Evolutionary conservation across 257 asterid genomes (phyloP).

Genomic region (Prunella vulgaris): DNA sequence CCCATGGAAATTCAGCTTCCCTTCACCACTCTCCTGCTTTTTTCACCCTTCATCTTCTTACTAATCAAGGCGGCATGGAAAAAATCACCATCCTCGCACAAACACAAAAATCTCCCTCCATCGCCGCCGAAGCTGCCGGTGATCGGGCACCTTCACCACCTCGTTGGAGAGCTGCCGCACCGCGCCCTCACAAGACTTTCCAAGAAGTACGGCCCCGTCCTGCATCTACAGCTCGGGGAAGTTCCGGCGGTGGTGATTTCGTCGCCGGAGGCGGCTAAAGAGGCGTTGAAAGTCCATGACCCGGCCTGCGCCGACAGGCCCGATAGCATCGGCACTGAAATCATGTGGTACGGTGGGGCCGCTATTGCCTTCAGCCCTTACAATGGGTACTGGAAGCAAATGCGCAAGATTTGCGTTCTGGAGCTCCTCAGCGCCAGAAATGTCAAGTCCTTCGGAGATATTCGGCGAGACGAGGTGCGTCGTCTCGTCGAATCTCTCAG

Average conservation of each 20-base stretch:
- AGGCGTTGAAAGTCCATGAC: slow-evolving; percentile 26
- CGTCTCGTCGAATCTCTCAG: slow-evolving; percentile 11
- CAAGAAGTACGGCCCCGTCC: slow-evolving; percentile 32
- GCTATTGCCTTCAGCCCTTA: slow-evolving; percentile 34
- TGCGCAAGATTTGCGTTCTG: slow-evolving; percentile 34
- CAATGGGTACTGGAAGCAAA: slow-evolving; percentile 40
- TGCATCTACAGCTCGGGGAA: slow-evolving; percentile 36
- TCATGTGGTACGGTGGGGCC: slow-evolving; percentile 21
- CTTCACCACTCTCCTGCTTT: slow-evolving; percentile 7
- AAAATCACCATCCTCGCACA: neutral
- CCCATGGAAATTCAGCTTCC: slow-evolving; percentile 16
- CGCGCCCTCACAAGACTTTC: slow-evolving; percentile 13
- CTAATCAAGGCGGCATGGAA: slow-evolving; percentile 7
- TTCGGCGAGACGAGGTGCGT: slow-evolving; percentile 18
- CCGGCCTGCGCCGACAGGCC: slow-evolving; percentile 38
- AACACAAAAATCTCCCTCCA: slow-evolving; percentile 19
- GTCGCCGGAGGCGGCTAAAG: slow-evolving; percentile 24
- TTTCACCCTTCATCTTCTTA: slow-evolving; percentile 10
- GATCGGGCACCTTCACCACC: slow-evolving; percentile 38
- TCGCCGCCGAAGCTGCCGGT: slow-evolving; percentile 30
- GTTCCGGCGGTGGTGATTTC: slow-evolving; percentile 32
- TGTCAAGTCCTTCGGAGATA: slow-evolving; percentile 24
- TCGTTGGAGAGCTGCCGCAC: slow-evolving; percentile 27
- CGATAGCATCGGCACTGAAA: neutral
- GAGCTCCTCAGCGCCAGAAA: slow-evolving; percentile 30